phyloP scores from a whole-genome alignment of 1,139 yeast species.

The Oligophagozyma castellii region DNA sequence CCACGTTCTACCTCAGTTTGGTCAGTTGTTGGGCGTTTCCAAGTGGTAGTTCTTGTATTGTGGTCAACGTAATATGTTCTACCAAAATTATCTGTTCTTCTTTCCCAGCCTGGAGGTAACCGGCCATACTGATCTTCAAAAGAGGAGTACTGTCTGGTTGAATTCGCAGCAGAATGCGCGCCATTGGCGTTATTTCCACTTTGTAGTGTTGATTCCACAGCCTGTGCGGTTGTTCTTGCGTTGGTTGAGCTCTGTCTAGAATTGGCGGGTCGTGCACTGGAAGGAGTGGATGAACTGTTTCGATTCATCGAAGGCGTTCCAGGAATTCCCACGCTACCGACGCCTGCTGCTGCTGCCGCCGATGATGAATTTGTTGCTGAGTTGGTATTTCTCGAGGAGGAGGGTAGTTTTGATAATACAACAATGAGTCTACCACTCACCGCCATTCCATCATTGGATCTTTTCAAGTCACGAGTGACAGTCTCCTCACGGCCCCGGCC shows the following conservation, averaged over 20 bases:
- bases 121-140: constrained; percentile 96
- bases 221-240: constrained; percentile 14
- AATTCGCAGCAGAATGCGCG: constrained; percentile 12
- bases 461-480: constrained; percentile 81
- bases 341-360: constrained; percentile 7
- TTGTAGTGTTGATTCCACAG: constrained; percentile 17
- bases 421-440: constrained; percentile 87
- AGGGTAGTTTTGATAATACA: constrained; percentile 39
- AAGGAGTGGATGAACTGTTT: constrained; percentile 2
- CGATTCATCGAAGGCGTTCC: not conserved
- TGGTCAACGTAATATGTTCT: constrained; percentile 97
- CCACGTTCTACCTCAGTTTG: constrained; percentile 55
- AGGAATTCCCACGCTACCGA: no score
- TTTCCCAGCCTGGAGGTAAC: constrained; percentile 97
- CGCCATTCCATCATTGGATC: constrained; percentile 80
- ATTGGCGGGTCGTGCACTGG: constrained; percentile 3
- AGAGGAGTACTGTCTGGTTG: constrained; percentile 58
- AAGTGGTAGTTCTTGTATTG: constrained; percentile 91
- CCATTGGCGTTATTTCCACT: constrained; percentile 10
- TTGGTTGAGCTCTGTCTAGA: constrained; percentile 2
- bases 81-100: constrained; percentile 94
- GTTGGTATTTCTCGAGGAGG: constrained; percentile 2
- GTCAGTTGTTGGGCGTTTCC: constrained; percentile 87
- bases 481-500: constrained; percentile 56
- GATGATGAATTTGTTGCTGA: constrained; percentile 4